Base-by-base conservation (phyloP, 1,139 yeast genomes). In the Debaryomyces psychrophilus region DNA sequence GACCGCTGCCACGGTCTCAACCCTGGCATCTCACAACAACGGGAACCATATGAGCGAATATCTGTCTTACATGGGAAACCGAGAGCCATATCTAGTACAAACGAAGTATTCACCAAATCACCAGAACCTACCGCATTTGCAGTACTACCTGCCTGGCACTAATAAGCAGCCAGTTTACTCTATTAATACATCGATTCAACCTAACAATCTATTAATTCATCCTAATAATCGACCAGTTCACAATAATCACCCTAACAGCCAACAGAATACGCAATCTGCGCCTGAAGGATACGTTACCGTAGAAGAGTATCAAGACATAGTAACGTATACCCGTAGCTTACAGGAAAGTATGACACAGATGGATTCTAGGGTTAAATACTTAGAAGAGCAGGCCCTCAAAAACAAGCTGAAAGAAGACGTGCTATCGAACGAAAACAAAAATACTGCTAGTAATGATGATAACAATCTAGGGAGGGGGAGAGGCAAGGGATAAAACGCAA, bases 251-350 rank as follows among this genome's bases (percentile, higher is more conserved):
- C 5, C 22, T 20, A 20, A 26, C n/a, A 17, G 52, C 15, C 56
- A 53, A 11, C 59, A 55, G 15, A 59, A 49, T 47, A 4, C 12
- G 3, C 33, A 26, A 17, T 6, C 12, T 3, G 12, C 25, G 25
- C 38, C 38, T 14, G 15, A 23, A 2, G 28, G 31, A 9, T 35
- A 8, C 18, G 69, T 71, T 12, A 57, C 68, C 11, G 50, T 65
- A 45, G 58, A 64, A 2, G 60, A 60, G 47, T 71, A 71, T 50
- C 70, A 69, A 44, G 72, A 70, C 42, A 59, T 71, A 43, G 67
- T 69, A 20, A 55, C 59, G 8, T 70, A 70, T 49, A 68, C 76
- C 3, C 67, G 65, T 31, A 54, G 64, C 1, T 55, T 71, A 22
- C 73, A 71, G 50, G 65, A 63, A 20, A 62, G 56, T 43, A 50